These are phyloP conservation scores for Chlorophyllum brunneum DNA, from an alignment of 768 basidiomycete genomes.

Conservation along the genomic window DNA sequence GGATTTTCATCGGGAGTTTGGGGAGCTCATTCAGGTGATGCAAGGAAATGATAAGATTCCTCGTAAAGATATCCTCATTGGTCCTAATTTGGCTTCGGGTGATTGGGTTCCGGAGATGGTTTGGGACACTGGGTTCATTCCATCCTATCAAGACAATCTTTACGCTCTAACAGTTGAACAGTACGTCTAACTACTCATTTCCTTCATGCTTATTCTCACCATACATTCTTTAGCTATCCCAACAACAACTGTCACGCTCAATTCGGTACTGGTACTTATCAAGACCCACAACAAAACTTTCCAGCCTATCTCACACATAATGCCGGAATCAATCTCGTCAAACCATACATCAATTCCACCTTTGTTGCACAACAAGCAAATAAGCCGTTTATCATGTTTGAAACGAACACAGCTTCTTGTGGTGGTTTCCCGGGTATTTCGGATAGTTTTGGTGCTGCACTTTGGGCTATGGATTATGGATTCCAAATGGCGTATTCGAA, in stretches of 20 bases:
- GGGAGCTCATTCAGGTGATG: conserved; percentile 34
- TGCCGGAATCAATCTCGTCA: conserved; percentile 44
- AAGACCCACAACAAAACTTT: conserved; percentile 45
- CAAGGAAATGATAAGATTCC: conserved; percentile 30
- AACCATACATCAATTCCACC: conserved; percentile 47
- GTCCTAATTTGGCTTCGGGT: conserved; percentile 58
- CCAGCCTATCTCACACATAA: conserved; percentile 58
- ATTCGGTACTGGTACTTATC: conserved; percentile 35
- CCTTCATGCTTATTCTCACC: neutral
- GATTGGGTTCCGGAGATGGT: conserved; percentile 45
- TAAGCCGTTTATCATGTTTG: conserved; percentile 63
- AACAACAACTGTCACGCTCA: conserved; percentile 58
- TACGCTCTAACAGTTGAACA: conserved; percentile 51
- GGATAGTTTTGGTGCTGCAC: conserved; percentile 57
- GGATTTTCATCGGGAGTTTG: conserved; percentile 49
- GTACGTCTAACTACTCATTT: conserved; percentile 27
- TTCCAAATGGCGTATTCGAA: conserved; percentile 60
- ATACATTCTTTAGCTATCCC: conserved; percentile 26
- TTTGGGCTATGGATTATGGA: conserved; percentile 64
- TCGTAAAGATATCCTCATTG: conserved; percentile 44
- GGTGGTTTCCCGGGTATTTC: conserved; percentile 64
- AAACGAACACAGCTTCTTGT: conserved; percentile 68
- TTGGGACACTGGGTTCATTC: conserved; percentile 49
- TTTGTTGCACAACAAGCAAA: conserved; percentile 36
- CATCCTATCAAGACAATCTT: conserved; percentile 37